These are phyloP conservation scores for Exophiala aquamarina DNA, from an alignment of 2,329 filamentous ascomycete species.

Conservation along the genomic window DNA sequence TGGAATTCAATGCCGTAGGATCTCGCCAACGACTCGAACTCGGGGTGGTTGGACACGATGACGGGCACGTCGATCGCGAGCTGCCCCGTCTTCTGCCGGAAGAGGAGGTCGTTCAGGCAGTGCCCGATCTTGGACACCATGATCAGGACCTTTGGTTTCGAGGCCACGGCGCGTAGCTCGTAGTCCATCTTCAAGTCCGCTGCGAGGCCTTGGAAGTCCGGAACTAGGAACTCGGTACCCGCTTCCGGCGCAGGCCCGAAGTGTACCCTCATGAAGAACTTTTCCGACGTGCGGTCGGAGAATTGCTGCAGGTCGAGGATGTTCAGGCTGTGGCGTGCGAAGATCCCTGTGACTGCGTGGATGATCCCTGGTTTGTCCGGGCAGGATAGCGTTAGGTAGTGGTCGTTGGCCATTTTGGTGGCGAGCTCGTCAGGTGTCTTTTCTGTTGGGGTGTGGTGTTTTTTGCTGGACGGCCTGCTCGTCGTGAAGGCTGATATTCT, in stretches of 20 bases:
- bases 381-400: conserved; percentile 79
- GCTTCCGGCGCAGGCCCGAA: conserved; percentile 62
- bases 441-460: too few species aligned
- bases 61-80: conserved; percentile 73
- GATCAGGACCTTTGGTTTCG: conserved; percentile 75
- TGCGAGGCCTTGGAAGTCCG: conserved; percentile 62
- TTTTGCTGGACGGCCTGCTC: too few species aligned
- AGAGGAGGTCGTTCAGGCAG: conserved; percentile 80
- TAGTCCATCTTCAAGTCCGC: conserved; percentile 67
- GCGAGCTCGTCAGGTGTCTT: background rate
- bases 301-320: conserved; percentile 85
- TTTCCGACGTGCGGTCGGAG: conserved; percentile 70
- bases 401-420: conserved; percentile 48
- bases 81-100: conserved; percentile 73
- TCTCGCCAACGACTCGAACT: conserved; percentile 66
- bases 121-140: conserved; percentile 90
- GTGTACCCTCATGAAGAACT: conserved; percentile 87
- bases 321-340: conserved; percentile 72
- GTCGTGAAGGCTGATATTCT: too few species aligned
- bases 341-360: conserved; percentile 76
- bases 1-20: conserved; percentile 77
- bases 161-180: conserved; percentile 65
- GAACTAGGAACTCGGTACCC: conserved; percentile 50
- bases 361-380: conserved; percentile 84
- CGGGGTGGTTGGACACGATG: conserved; percentile 80